A percentile compares a stretch with the other conserved stretches of the same genome.
Conservation (phyloP, 2,329 filamentous ascomycete genomes). For the Pestalotiopsis fici region DNA sequence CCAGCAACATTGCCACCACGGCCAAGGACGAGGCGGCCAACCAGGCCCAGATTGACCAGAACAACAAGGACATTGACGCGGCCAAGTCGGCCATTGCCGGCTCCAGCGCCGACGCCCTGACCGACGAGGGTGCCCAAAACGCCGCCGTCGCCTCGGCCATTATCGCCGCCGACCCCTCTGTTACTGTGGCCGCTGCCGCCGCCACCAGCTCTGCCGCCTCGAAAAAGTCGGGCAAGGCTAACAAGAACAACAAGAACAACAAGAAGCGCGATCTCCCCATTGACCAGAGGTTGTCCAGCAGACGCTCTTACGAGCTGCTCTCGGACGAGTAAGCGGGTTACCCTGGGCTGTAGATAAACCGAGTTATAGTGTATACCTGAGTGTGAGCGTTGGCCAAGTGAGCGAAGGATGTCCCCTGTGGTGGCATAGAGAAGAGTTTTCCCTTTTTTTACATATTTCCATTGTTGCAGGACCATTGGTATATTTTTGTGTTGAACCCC, state of each 20-base stretch:
- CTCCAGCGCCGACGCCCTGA: constrained; percentile 25
- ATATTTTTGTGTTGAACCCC: neutral
- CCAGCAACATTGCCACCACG: constrained; percentile 34
- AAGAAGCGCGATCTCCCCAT: neutral
- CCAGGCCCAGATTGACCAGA: constrained; percentile 39
- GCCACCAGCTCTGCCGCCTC: neutral
- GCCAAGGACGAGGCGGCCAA: constrained; percentile 36
- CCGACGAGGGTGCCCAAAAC: neutral
- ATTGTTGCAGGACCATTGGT: neutral
- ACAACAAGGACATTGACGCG: constrained; percentile 39
- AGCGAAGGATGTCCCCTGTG: neutral
- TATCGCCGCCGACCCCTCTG: constrained; percentile 9
- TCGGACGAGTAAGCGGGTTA: neutral
- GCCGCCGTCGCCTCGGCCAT: constrained; percentile 12
- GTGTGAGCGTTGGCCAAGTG: neutral
- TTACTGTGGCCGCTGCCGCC: neutral
- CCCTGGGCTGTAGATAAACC: neutral
- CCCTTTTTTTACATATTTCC: neutral
- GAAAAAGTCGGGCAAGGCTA: neutral
- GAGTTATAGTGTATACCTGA: neutral
- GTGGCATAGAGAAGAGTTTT: neutral
- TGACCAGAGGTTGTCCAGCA: neutral
- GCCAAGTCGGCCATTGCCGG: constrained; percentile 39
- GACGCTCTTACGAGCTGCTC: neutral
- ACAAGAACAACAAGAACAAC: neutral